Evolutionary conservation across 2,329 filamentous ascomycete species (phyloP), one percentile per base, ranked within the genome.

Genomic region (Penicillium sp.): DNA sequence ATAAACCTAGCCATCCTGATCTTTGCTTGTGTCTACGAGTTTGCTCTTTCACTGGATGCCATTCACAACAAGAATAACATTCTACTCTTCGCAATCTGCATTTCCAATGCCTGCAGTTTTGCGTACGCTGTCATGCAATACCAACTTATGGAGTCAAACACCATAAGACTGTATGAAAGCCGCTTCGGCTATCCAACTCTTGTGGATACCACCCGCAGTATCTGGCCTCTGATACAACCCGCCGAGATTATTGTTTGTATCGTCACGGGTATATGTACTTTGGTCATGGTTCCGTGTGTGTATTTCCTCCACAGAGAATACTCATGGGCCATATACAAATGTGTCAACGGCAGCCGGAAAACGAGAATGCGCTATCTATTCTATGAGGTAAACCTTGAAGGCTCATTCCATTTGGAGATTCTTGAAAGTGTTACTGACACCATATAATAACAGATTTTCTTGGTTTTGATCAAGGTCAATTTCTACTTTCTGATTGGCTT

Each of bases 401-500:
- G 2, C 14, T n/a, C 13, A 24, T 8, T 11, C 36, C 24, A 31
- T 6, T 29, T 21, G 14, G 13, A 29, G 11, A 13, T 2, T 18
- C 6, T 9, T 10, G 24, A 48, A 34, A 8, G 16, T 31, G 16
- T 21, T 21, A n/a, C 46, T 40, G 39, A 40, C 18, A 21, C 9
- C n/a, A 27, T 4, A 2, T 8, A 16, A 21, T 6, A 10, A 31
- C 1, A 48, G 46, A 48, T 48, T n/a, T 48, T 48, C 34, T 10
- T 40, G 10, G 46, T 48, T 5, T 7, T 48, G 9, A 40, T 48
- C 24, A 40, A 40, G 29, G 18, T 40, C 3, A 24, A 29, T 10
- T 48, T 40, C 18, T 48, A 48, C n/a, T 48, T 48, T 13, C 24
- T 48, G 16, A 6, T 40, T 5, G 46, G 46, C 13, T 48, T 48